A percentile compares a stretch with the other conserved stretches of the same genome.
phyloP scores from a whole-genome alignment of 192 early-diverging fungal species.

The Coemansia sp. region DNA sequence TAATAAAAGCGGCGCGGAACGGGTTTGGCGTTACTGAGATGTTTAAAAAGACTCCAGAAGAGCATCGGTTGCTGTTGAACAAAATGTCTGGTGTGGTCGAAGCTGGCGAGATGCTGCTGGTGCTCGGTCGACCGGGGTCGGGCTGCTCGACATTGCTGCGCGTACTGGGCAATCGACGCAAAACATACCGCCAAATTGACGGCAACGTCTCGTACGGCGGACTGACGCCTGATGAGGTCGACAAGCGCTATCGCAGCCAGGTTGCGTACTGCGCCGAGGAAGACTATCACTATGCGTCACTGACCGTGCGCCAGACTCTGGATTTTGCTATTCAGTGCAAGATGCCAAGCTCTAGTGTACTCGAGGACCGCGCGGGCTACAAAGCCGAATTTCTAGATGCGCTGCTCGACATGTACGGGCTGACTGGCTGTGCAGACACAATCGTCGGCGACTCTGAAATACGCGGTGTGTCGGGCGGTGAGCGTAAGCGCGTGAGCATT shows the following conservation, averaged over 20 bases:
- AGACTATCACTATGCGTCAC: conserved; percentile 73
- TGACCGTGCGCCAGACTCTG: conserved; percentile 78
- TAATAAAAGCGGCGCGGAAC: conserved; percentile 9
- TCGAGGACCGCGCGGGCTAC: conserved; percentile 62
- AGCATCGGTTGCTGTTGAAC: conserved; percentile 54
- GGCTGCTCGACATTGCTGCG: conserved; percentile 68
- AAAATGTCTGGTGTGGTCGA: conserved; percentile 65
- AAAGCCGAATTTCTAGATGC: conserved; percentile 32
- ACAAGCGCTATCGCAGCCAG: conserved; percentile 63
- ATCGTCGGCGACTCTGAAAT: conserved; percentile 61
- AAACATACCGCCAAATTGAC: conserved; percentile 57
- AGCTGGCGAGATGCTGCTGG: conserved; percentile 65
- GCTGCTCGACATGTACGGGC: conserved; percentile 61
- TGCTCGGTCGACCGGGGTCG: conserved; percentile 34
- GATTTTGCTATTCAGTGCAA: conserved; percentile 43
- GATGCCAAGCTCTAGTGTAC: conserved; percentile 63
- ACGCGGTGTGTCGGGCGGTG: conserved; percentile 68
- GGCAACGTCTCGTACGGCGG: conserved; percentile 56
- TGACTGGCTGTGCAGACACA: conserved; percentile 56
- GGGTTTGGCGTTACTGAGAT: conserved; percentile 32
- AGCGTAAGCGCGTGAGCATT: conserved; percentile 33
- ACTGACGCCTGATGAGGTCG: conserved; percentile 46
- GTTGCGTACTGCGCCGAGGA: conserved; percentile 58
- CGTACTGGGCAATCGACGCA: conserved; percentile 62
- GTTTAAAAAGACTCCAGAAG: conserved; percentile 16